Base-by-base conservation (phyloP, 495 filamentous ascomycete species). In the Clohesyomyces aquaticus region DNA sequence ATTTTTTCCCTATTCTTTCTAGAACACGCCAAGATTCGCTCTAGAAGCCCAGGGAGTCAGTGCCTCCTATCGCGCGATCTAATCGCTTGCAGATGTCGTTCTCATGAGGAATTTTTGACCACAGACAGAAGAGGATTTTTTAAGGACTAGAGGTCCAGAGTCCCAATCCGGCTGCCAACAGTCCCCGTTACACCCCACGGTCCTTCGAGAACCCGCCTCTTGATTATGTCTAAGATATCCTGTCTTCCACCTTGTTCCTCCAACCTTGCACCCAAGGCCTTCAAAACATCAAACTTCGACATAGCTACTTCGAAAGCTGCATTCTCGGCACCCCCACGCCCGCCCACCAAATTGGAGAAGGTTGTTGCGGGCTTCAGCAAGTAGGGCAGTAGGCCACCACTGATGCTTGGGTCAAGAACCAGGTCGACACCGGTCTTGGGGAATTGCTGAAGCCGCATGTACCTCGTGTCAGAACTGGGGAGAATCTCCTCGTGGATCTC, bases 271-370 rank as follows among this genome's bases (percentile, higher is more conserved):
- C 59, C 55, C 25, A 88, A 67, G 16, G 75, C 74, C 1, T 77
- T 77, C 35, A 87, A 62, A 3, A 81, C 82, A 53, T 83, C 84
- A 66, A 82, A 82, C 67, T 86, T 87, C 2, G 82, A 82, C 21
- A 76, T 79, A 3, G 83, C 85, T 43, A 88, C 76, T 62, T 81
- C 79, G 77, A 84, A 88, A 4, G 84, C 82, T 0, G 80, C 77
- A 65, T 77, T 82, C 62, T 87, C 82, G 12, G 80, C 72, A 61
- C 86, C 84, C 1, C 82, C 83, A 2, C 79, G 77, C 23, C 84
- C 84, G 14, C 83, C 82, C 0, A 85, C 83, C 46, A 85, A 79
- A 29, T 83, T 84, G 21, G 80, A 77, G 47, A 83, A 85, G 1
- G 79, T 80, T 25, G 82, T 79, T 12, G 85, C 79, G 14, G 83